phyloP scores from a whole-genome alignment of 1,284 basidiomycete genomes.

The Leucoagaricus sp. region DNA sequence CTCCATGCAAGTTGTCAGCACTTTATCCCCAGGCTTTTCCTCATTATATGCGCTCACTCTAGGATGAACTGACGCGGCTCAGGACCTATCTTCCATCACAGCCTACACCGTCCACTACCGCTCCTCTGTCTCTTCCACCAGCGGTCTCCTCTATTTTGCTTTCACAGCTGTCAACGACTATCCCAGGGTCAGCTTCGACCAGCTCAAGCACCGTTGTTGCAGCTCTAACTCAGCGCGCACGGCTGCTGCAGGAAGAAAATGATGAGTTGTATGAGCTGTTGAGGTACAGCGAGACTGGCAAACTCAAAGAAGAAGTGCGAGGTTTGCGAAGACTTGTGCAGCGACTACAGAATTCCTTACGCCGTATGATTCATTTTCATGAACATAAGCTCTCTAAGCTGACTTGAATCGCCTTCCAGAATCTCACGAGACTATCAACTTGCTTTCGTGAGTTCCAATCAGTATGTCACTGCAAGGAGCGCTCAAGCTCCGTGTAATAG shows the following conservation, averaged over 20 bases:
- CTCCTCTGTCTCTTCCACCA: slow-evolving; percentile 67
- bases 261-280: slow-evolving; percentile 77
- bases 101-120: slow-evolving; percentile 55
- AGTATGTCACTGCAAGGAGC: slow-evolving; percentile 13
- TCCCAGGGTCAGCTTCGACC: slow-evolving; percentile 33
- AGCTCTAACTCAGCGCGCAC: slow-evolving; percentile 70
- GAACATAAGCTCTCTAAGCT: neutral
- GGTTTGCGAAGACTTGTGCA: slow-evolving; percentile 64
- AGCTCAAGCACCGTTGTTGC: slow-evolving; percentile 62
- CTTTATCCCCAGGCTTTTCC: neutral
- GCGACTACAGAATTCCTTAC: slow-evolving; percentile 68
- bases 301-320: slow-evolving; percentile 76
- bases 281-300: slow-evolving; percentile 69
- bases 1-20: slow-evolving; percentile 60
- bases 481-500: slow-evolving; percentile 32
- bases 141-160: slow-evolving; percentile 65
- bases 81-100: slow-evolving; percentile 63
- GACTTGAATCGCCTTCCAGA: slow-evolving; percentile 42
- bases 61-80: slow-evolving; percentile 71
- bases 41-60: neutral
- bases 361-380: slow-evolving; percentile 48
- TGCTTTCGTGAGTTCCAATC: slow-evolving; percentile 60
- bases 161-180: slow-evolving; percentile 54
- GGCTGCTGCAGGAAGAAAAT: slow-evolving; percentile 77
- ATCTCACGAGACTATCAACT: slow-evolving; percentile 69